phyloP scores from a whole-genome alignment of 2,329 filamentous ascomycete genomes.

The Fusarium lateritium region DNA sequence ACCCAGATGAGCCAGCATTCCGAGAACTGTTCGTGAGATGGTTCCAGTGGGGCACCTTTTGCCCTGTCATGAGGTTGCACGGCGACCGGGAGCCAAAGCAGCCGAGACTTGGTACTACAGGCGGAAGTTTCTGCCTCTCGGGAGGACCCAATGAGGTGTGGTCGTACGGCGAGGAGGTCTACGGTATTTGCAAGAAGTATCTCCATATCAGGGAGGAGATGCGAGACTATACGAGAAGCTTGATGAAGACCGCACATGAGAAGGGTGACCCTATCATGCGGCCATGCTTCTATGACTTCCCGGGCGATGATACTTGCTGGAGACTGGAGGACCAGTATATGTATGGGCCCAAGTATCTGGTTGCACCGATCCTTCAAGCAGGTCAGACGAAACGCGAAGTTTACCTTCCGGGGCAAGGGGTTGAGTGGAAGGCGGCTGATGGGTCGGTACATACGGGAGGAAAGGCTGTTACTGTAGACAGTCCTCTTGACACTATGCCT shows the following conservation, averaged over 20 bases:
- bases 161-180: slow-evolving; percentile 73
- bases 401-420: slow-evolving; percentile 63
- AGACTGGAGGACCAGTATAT: slow-evolving; percentile 73
- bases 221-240: slow-evolving; percentile 67
- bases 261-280: slow-evolving; percentile 73
- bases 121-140: slow-evolving; percentile 59
- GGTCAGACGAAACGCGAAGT: slow-evolving; percentile 60
- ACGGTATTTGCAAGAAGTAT: slow-evolving; percentile 71
- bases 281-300: slow-evolving; percentile 75
- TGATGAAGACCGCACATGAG: slow-evolving; percentile 73
- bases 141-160: slow-evolving; percentile 75
- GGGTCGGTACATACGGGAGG: slow-evolving; percentile 1
- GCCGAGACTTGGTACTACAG: slow-evolving; percentile 51
- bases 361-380: slow-evolving; percentile 67
- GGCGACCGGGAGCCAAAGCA: slow-evolving; percentile 73
- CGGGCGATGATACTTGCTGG: slow-evolving; percentile 67
- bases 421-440: slow-evolving; percentile 8
- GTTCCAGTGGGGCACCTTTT: slow-evolving; percentile 79
- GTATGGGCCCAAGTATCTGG: slow-evolving; percentile 73
- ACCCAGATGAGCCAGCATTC: slow-evolving; percentile 68
- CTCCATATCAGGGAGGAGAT: slow-evolving; percentile 70
- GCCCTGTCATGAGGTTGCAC: slow-evolving; percentile 76
- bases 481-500: slow-evolving; percentile 15
- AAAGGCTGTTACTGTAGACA: slow-evolving; percentile 1
- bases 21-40: slow-evolving; percentile 75